Base-by-base conservation (phyloP, 768 basidiomycete genomes). In the Strobilomyces echinocephalus region DNA sequence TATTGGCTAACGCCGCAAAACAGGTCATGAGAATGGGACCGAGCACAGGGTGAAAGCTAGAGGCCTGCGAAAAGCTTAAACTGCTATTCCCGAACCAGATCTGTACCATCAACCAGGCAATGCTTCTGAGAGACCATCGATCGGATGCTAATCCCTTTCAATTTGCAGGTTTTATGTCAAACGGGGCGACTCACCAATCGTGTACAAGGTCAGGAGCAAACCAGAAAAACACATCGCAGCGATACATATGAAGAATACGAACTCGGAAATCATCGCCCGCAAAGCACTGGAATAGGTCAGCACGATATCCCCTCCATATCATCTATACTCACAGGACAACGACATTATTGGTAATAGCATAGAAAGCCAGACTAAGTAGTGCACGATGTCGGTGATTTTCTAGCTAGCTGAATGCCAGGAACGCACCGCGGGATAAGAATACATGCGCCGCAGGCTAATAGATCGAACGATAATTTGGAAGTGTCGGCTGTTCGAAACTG, bases 1-100 rank as follows among this genome's bases (percentile, higher is more conserved):
- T 91, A 61, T 87, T 89, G 0, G 85, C 84, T 43, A 92, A 65
- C 0, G 86, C 88, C 38, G 90, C 88, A 62, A 90, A 93, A 14
- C 76, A 70, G 3, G 86, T 84, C 88, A 92, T 91, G 44, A 90
- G 69, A 38, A 89, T 79, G 0, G 88, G 88, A 2, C 88, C 88
- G 50, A 90, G 85, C 2, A 91, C 58, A 6, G 80, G 82, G 66
- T 82, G 84, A 60, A 85, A 85, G 55, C 77, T 81, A 41, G 77
- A 68, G 1, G 82, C 80, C 60, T 82, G 73, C 8, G 60, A 71
- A 58, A 84, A 84, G 49, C 74, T 78, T 28, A 90, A 71, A 61
- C 77, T 86, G 3, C 82, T 85, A 60, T 86, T 88, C 0, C 89
- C 88, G 55, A 91, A 90, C 88, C 90, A 91, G 30, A 92, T 89